These are phyloP conservation scores for Aspergillus calidoustus DNA, from an alignment of 2,329 filamentous ascomycete species.

Conservation along the genomic window DNA sequence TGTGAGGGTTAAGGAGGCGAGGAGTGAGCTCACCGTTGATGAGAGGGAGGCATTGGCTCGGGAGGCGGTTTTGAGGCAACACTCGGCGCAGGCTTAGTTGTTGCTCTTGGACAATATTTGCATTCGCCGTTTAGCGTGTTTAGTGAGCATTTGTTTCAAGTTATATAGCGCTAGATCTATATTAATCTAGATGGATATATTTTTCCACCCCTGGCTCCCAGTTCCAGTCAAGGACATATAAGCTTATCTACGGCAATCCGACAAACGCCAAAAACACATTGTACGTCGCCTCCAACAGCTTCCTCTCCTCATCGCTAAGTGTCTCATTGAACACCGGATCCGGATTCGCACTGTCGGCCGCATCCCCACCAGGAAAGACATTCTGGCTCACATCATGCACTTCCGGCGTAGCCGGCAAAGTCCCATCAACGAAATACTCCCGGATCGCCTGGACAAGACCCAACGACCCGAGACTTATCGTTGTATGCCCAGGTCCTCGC, in stretches of 20 bases:
- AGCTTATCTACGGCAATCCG: background rate
- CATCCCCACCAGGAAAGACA: background rate
- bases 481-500: conserved; percentile 3
- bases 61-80: background rate
- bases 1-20: conserved; percentile 60
- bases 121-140: too few species aligned
- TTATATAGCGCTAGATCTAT: too few species aligned
- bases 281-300: background rate
- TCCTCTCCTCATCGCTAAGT: background rate
- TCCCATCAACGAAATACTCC: background rate
- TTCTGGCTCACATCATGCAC: conserved; percentile 6
- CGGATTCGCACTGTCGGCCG: background rate
- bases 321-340: conserved; percentile 6
- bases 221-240: background rate
- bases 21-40: conserved; percentile 62
- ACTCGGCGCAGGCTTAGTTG: background rate
- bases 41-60: conserved; percentile 48
- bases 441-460: background rate
- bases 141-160: too few species aligned
- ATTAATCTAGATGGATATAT: too few species aligned
- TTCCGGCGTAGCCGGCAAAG: background rate
- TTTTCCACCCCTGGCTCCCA: too few species aligned
- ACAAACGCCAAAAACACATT: background rate
- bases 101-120: too few species aligned
- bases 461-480: background rate